phyloP scores from a whole-genome alignment of 768 basidiomycete species.

The Hypholoma fasciculare region DNA sequence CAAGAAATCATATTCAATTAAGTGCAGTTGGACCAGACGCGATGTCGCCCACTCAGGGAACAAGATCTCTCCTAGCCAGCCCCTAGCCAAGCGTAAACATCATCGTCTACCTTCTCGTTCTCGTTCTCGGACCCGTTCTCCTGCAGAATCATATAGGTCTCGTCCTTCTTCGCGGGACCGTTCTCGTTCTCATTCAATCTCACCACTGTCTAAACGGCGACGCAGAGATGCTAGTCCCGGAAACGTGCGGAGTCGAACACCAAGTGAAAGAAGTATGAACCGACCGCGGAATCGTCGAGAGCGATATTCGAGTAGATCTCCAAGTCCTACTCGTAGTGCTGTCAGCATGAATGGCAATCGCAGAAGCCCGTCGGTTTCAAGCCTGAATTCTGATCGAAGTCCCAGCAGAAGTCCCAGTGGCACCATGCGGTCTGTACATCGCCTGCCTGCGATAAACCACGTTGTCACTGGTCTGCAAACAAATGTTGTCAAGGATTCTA shows the following conservation, averaged over 20 bases:
- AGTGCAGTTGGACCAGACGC: constrained; percentile 64
- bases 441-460: constrained; percentile 46
- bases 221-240: constrained; percentile 53
- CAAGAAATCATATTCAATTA: not conserved
- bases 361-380: constrained; percentile 57
- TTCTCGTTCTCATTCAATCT: constrained; percentile 60
- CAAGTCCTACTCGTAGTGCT: constrained; percentile 42
- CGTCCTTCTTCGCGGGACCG: constrained; percentile 64
- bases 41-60: constrained; percentile 44
- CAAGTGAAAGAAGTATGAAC: constrained; percentile 44
- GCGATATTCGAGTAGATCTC: constrained; percentile 36
- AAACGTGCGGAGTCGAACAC: constrained; percentile 46
- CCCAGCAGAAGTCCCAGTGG: constrained; percentile 54
- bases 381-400: constrained; percentile 57
- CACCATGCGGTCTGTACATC: constrained; percentile 57
- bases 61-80: constrained; percentile 37
- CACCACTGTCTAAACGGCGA: constrained; percentile 57
- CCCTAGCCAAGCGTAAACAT: constrained; percentile 39
- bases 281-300: constrained; percentile 23
- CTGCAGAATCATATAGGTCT: constrained; percentile 65
- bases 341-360: constrained; percentile 34
- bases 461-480: constrained; percentile 32
- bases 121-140: constrained; percentile 62
- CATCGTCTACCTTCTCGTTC: constrained; percentile 55
- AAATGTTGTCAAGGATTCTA: constrained; percentile 28